phyloP scores from a whole-genome alignment of 192 early-diverging fungal species.

The Mortierella hygrophila region DNA sequence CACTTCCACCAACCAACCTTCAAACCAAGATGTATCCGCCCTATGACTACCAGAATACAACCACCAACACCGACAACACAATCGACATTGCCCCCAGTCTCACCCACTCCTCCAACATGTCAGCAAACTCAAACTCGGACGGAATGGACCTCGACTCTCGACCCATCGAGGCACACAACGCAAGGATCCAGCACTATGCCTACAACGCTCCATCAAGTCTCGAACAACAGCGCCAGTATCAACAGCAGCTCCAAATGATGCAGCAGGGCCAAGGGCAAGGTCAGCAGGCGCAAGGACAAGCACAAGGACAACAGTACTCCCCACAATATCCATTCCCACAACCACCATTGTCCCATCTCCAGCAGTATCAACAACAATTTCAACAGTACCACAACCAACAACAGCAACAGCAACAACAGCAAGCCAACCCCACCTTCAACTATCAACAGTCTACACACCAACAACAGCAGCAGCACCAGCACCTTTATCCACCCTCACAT shows the following conservation, averaged over 20 bases:
- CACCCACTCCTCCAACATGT: background rate
- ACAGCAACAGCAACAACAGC: slow-evolving; percentile 3
- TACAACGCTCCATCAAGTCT: background rate
- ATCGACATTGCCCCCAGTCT: slow-evolving; percentile 1
- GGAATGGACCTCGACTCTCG: slow-evolving; percentile 39
- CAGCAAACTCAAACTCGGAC: background rate
- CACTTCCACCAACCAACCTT: background rate
- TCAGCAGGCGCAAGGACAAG: background rate
- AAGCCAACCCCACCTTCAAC: background rate
- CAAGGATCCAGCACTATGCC: slow-evolving; percentile 17
- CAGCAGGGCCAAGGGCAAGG: background rate
- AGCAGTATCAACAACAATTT: background rate
- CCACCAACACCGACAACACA: background rate
- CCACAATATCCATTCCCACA: slow-evolving; percentile 3
- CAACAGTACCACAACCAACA: slow-evolving; percentile 3
- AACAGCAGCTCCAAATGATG: slow-evolving; percentile 19
- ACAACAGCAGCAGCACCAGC: slow-evolving; percentile 25
- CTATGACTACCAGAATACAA: background rate
- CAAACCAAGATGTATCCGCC: background rate
- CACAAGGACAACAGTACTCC: background rate
- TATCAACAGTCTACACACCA: slow-evolving; percentile 18
- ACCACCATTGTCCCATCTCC: slow-evolving; percentile 13
- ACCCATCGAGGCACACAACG: slow-evolving; percentile 7
- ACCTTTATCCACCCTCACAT: slow-evolving; percentile 2
- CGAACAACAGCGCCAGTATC: slow-evolving; percentile 14